Evolutionary conservation across 2,329 filamentous ascomycete species (phyloP), one percentile per base, ranked within the genome.

Genomic region (Hymenoscyphus scutula): DNA sequence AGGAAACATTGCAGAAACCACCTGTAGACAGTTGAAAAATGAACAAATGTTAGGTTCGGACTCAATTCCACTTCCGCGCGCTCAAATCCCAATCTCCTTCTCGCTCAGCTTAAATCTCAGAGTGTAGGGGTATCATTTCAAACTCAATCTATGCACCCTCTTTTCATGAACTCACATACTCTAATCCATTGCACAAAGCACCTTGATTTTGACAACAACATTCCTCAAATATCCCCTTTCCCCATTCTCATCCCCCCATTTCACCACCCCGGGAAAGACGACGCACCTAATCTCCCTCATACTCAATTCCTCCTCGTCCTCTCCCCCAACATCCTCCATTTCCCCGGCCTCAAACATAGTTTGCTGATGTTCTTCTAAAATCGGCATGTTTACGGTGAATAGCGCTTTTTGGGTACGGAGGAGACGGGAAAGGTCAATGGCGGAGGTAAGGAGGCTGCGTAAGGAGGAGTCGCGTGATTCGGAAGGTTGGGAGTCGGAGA

Each of bases 321-420:
- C 76, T 17, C 84, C 85, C 38, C 85, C 83, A 54, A 88, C 79
- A 68, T 89, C 86, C 68, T 89, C 87, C 87, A 90, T 90, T 3
- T 76, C 82, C 29, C 78, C 77, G 1, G 77, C 63, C 68, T 89
- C 84, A 70, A 89, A 90, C 57, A 81, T 72, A 2, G 80, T 77
- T 62, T 75, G 77, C 70, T 86, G 83, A 69, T 85, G 81, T 4
- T 79, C 62, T 79, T 70, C 70, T 25, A 72, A 68, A 27, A 83
- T 76, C 25, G 84, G 84, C 82, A 87, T 85, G 64, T 78, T 75
- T 30, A 86, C 78, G 23, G 76, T 77, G 68, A 88, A 82, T 13
- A 81, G 77, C 58, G 85, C 85, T 69, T 83, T 85, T 69, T 88
- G 85, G 34, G 83, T 81, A 29, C 79, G 79, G 53, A 88, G 76